Percentiles rank a stretch among this genome's conserved stretches.
Conservation (phyloP, 108 stramenopile species). For the Stephanodiscus minutulus region DNA sequence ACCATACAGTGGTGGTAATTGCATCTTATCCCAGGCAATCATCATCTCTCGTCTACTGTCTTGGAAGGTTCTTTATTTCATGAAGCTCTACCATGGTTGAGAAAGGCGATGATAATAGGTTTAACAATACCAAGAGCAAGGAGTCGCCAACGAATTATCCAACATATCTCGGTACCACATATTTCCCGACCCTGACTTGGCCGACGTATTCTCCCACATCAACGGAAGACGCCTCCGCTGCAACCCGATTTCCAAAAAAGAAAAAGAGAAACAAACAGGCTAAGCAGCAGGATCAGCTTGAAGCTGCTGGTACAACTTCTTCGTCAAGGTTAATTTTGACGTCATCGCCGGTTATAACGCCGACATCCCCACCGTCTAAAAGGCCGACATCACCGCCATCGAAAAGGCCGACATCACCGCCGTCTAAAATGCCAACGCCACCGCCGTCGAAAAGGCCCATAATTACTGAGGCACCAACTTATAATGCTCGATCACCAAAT, state of each 20-base stretch:
- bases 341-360: background rate
- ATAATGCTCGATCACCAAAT: background rate
- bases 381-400: background rate
- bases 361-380: background rate
- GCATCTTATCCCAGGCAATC: no score
- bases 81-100: background rate
- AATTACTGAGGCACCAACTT: background rate
- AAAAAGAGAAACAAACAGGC: background rate
- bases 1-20: no score
- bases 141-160: constrained; percentile 8
- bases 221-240: background rate
- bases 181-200: constrained; percentile 8
- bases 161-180: constrained; percentile 12
- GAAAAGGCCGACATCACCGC: background rate
- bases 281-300: background rate
- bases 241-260: background rate
- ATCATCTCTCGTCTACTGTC: background rate
- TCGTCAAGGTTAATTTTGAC: background rate
- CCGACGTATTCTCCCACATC: background rate
- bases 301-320: no score
- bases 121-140: no score
- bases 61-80: background rate
- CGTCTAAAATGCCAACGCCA: background rate
- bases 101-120: background rate
- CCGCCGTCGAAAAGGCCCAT: background rate